Base-by-base conservation (phyloP, 768 basidiomycete genomes). In the Leccinellum luteum region DNA sequence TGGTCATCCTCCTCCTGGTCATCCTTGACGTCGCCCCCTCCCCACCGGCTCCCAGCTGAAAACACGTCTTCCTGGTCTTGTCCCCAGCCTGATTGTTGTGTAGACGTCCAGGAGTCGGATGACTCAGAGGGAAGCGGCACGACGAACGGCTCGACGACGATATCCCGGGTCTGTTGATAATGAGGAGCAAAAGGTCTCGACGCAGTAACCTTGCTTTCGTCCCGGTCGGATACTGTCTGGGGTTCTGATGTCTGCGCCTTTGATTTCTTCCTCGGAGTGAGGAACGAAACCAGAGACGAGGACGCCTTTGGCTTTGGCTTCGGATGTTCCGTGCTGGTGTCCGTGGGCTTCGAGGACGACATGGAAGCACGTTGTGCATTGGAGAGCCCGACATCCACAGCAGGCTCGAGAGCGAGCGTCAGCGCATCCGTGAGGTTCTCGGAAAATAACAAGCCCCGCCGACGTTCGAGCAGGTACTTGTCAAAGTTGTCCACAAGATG, bases 401-500 rank as follows among this genome's bases (percentile, higher is more conserved):
- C 75, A 23, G 89, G 71, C 56, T 94, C 88, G 54, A 94, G 75
- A 14, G 78, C 81, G 48, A 93, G 76, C 47, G 81, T 88, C 57
- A 98, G 77, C 4, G 95, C 95, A 65, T 98, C 96, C 7, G 86
- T 90, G 34, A 97, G 75, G 68, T 94, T 94, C 74, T 97, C 94
- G 4, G 89, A 89, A 72, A 96, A 97, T 17, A 96, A 74, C 9
- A 98, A 78, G 2, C 94, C 95, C 67, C 89, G 89, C 17, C 96
- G 82, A 34, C 96, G 83, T 73, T 98, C 92, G 2, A 85, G 71
- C 3, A 98, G 82, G 66, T 84, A 91, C 66, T 81, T 82, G 75
- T 98, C 94, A 67, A 98, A 97, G 48, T 87, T 76, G 21, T 87
- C 81, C 28, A 96, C 85, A 19, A 80, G 69, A 41, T 81, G 77